Evolutionary conservation across 345 rosid species (phyloP), one percentile per base, ranked within the genome.

Genomic region (Hibiscus tridactylites): DNA sequence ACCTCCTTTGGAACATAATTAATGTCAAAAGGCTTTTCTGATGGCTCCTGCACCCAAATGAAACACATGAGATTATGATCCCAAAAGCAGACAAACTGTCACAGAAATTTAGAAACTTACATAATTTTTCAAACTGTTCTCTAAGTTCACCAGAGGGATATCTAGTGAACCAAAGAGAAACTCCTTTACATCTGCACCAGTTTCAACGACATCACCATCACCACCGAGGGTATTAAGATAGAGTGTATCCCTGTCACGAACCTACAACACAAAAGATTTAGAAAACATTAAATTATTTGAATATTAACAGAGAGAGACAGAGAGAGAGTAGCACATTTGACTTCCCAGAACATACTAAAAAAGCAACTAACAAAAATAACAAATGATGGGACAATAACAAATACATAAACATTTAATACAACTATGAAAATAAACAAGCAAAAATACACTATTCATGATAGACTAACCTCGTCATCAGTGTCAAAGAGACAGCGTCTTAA

Each of bases 221-320:
- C 83, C 87, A 59, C 89, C 92, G 80, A 95, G 86, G 52, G 88
- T 87, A 74, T 86, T 90, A 71, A 95, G 80, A 85, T 86, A 95
- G 35, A 95, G 86, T 47, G 99, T 95, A 74, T 97, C 97, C 78
- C 99, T 87, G 78, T 95, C 99, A 77, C 97, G 97, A 73, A 95
- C 97, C 99, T 94, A 84, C 47, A 77, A 70, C 12, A 73, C n/a
- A 42, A 61, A 61, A 19, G 47, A 62, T 61, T 13, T 65, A 52
- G 59, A 67, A 53, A 65, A 19, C 50, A 53, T 71, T 13, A 65
- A 12, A n/a, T 12, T 16, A 10, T 16, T 26, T 49, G 26, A 47
- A 61, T 31, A 63, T 35, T 56, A 17, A 33, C 37, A 33, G 6
- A 33, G 6, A 33, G 0, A 33, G 6, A 37, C 7, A 44, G 29